Evolutionary conservation across 208 protist genomes (phyloP), one percentile per base, ranked within the genome.

Genomic region (Angomonas deanei): DNA sequence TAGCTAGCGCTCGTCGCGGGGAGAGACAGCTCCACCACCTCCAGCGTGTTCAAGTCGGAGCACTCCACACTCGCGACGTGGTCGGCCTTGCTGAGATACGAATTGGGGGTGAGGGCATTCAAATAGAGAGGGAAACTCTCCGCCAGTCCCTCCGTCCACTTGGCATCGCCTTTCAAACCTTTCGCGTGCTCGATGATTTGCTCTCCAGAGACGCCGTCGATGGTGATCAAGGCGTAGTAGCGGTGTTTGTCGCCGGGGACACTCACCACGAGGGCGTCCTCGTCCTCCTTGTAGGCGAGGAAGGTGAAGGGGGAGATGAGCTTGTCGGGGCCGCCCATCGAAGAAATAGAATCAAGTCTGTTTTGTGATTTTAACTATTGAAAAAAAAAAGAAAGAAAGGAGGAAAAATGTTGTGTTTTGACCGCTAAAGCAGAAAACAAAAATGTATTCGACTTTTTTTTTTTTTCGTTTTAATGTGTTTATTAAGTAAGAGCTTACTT

Each of bases 261-360:
- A 24, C 33, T 47, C 3, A 52, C 64, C 13, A 72, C 61, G 28
- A 76, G 48, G 3, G 65, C 15, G 23, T 47, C 15, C 15, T 59
- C 61, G 38, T 76, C 71, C 17, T 66, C 64, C 58, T 72, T 76
- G 59, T 52, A 72, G 3, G 49, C 34, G 19, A 76, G 30, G 42
- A 68, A 76, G 13, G 50, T 48, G 42, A 76, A 76, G 3, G 71
- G 71, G 28, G 70, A 76, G 19, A 53, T n/a, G 23, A n/a, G 8
- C n/a, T 8, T 53, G 47, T 6, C 36, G 15, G 36, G 36, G 36
- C 36, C 36, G 36, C 8, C 36, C 36, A 42, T 42, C 11, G 19
- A 27, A 26, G 47, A n/a, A 53, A 26, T 28, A 26, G 23, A 53
- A 28, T 8, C 8, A 42, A 42, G n/a, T n/a, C n/a, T n/a, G n/a